Conservation (phyloP, 192 early-diverging fungal genomes). For the Gaertneriomyces semiglobifer region DNA sequence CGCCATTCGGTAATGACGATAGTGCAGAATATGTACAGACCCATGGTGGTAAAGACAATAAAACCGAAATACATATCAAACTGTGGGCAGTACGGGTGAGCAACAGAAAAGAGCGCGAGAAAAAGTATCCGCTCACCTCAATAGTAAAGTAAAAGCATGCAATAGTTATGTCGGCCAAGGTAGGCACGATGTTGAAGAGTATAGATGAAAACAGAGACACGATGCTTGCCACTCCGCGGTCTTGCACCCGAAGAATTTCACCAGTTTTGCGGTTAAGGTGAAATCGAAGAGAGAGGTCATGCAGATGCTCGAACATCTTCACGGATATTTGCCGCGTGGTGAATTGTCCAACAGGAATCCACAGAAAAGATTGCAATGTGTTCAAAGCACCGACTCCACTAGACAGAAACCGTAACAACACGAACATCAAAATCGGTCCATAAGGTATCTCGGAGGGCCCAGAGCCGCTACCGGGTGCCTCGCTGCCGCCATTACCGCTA, state of each 20-base stretch:
- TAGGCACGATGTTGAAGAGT: slow-evolving; percentile 28
- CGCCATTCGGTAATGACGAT: slow-evolving; percentile 73
- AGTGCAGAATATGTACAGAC: slow-evolving; percentile 74
- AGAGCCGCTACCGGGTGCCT: background rate
- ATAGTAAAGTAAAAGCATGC: slow-evolving; percentile 28
- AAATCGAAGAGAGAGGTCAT: slow-evolving; percentile 84
- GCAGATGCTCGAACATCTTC: slow-evolving; percentile 84
- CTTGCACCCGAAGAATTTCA: slow-evolving; percentile 79
- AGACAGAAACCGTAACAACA: slow-evolving; percentile 70
- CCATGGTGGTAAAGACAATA: slow-evolving; percentile 87
- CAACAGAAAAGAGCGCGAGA: background rate
- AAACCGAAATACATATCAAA: slow-evolving; percentile 75
- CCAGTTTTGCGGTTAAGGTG: slow-evolving; percentile 94
- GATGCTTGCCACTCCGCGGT: slow-evolving; percentile 63
- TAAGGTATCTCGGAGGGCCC: slow-evolving; percentile 43
- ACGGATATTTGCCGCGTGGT: slow-evolving; percentile 88
- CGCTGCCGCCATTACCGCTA: background rate
- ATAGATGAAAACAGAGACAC: slow-evolving; percentile 32
- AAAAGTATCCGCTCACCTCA: slow-evolving; percentile 3
- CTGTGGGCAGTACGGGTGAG: background rate
- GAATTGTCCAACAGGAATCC: slow-evolving; percentile 92
- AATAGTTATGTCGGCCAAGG: slow-evolving; percentile 23
- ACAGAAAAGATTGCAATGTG: slow-evolving; percentile 73
- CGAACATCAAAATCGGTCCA: slow-evolving; percentile 56
- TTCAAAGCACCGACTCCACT: slow-evolving; percentile 70